Conservation (phyloP, 2,329 filamentous ascomycete genomes). For the Colletotrichum sidae region DNA sequence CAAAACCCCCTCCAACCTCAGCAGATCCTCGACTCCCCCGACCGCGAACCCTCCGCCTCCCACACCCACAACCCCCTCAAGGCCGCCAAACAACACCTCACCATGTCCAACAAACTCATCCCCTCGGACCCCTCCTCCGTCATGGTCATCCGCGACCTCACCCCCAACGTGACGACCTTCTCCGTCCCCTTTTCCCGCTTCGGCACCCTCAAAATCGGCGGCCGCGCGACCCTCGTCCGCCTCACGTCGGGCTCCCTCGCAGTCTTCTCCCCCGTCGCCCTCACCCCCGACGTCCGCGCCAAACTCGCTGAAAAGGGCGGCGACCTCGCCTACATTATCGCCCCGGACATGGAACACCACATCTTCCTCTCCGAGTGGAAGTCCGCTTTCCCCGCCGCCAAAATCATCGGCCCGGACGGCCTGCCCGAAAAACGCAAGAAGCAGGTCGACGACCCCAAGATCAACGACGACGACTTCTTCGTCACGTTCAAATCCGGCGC, state of each 20-base stretch:
- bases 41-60: conserved; percentile 9
- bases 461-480: conserved; percentile 65
- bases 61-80: neutral
- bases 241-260: conserved; percentile 82
- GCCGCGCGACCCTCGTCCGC: conserved; percentile 79
- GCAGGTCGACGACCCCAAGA: conserved; percentile 63
- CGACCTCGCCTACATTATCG: conserved; percentile 84
- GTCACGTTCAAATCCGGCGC: conserved; percentile 74
- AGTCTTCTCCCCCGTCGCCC: conserved; percentile 90
- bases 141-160: conserved; percentile 90
- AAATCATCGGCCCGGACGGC: conserved; percentile 84
- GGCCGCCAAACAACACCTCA: conserved; percentile 27
- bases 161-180: conserved; percentile 81
- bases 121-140: conserved; percentile 80
- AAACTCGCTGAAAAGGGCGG: conserved; percentile 75
- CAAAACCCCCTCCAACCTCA: conserved; percentile 26
- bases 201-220: conserved; percentile 84
- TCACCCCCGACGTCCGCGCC: conserved; percentile 78
- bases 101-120: conserved; percentile 73
- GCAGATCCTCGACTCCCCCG: conserved; percentile 31
- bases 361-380: conserved; percentile 92
- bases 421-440: conserved; percentile 84
- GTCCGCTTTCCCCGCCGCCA: conserved; percentile 79
- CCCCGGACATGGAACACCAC: conserved; percentile 93
- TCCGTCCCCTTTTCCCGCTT: conserved; percentile 88